Conservation (phyloP, 768 basidiomycete genomes). For the Pleurotus citrinopileatus region DNA sequence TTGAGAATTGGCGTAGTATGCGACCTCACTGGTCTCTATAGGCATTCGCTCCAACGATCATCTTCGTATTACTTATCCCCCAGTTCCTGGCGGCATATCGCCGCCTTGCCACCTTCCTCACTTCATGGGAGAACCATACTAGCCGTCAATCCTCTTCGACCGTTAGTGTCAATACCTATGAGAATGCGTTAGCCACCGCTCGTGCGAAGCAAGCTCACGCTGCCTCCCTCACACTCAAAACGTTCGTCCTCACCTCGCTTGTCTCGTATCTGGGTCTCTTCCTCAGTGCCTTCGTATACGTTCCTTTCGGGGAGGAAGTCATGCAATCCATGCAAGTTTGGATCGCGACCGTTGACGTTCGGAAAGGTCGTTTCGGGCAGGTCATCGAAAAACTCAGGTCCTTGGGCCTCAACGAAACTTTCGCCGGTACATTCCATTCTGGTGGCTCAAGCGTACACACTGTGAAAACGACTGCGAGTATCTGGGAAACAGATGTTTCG, state of each 20-base stretch:
- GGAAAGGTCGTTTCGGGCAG: not conserved
- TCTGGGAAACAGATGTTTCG: slow-evolving; percentile 53
- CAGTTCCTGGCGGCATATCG: slow-evolving; percentile 75
- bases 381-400: slow-evolving; percentile 1
- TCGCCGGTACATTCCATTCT: not conserved
- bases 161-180: not conserved
- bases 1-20: not conserved
- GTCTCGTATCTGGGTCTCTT: slow-evolving; percentile 91
- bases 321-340: slow-evolving; percentile 56
- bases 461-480: slow-evolving; percentile 10
- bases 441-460: not conserved
- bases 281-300: slow-evolving; percentile 93
- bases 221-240: slow-evolving; percentile 83
- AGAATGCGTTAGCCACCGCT: slow-evolving; percentile 5
- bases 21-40: slow-evolving; percentile 24
- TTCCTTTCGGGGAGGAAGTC: slow-evolving; percentile 86
- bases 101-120: slow-evolving; percentile 61
- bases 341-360: slow-evolving; percentile 18
- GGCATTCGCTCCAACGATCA: slow-evolving; percentile 79
- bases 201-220: slow-evolving; percentile 43
- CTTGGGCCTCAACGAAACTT: slow-evolving; percentile 5
- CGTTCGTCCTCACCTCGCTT: slow-evolving; percentile 84
- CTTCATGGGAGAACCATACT: slow-evolving; percentile 89
- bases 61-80: slow-evolving; percentile 82
- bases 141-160: slow-evolving; percentile 48